A percentile compares a stretch with the other conserved stretches of the same genome.
Evolutionary conservation across 2,329 filamentous ascomycete species (phyloP).

Genomic region (Exserohilum turcica): DNA sequence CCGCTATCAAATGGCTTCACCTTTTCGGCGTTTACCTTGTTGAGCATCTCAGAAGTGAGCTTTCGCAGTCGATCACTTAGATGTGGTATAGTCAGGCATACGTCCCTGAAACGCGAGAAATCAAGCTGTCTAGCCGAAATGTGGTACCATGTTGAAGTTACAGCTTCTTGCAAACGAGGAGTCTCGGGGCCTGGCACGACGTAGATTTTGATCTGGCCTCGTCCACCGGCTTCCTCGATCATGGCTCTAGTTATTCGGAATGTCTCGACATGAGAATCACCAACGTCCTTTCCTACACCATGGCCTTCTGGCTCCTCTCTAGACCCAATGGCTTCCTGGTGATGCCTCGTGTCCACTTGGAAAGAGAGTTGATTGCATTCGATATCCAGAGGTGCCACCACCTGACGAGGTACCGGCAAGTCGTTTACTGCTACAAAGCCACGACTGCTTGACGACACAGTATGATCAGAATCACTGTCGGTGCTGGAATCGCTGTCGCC

Average conservation of each 20-base stretch:
- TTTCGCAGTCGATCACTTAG: constrained; percentile 22
- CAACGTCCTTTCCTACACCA: not conserved
- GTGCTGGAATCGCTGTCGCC: not conserved
- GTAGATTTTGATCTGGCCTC: constrained; percentile 28
- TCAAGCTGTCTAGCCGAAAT: constrained; percentile 27
- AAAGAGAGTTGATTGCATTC: constrained; percentile 36
- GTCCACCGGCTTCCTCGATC: constrained; percentile 16
- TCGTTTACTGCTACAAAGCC: not conserved
- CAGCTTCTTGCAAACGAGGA: constrained; percentile 1
- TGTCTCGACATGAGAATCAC: constrained; percentile 25
- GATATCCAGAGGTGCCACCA: constrained; percentile 20
- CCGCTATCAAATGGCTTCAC: constrained; percentile 32
- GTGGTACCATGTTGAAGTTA: constrained; percentile 37
- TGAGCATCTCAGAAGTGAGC: constrained; percentile 24
- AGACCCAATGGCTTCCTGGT: not conserved
- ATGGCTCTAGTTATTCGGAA: constrained; percentile 35
- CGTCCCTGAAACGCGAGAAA: constrained; percentile 31
- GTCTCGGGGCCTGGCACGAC: constrained; percentile 31
- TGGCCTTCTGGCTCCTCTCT: not conserved
- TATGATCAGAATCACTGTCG: not conserved
- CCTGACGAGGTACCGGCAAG: not conserved
- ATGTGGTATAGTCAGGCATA: constrained; percentile 28
- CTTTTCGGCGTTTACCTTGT: constrained; percentile 33
- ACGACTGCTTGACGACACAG: not conserved
- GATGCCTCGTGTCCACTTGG: constrained; percentile 16